A percentile compares a stretch with the other conserved stretches of the same genome.
Evolutionary conservation across 768 basidiomycete species (phyloP).

Genomic region (Leccinum uliginosum): DNA sequence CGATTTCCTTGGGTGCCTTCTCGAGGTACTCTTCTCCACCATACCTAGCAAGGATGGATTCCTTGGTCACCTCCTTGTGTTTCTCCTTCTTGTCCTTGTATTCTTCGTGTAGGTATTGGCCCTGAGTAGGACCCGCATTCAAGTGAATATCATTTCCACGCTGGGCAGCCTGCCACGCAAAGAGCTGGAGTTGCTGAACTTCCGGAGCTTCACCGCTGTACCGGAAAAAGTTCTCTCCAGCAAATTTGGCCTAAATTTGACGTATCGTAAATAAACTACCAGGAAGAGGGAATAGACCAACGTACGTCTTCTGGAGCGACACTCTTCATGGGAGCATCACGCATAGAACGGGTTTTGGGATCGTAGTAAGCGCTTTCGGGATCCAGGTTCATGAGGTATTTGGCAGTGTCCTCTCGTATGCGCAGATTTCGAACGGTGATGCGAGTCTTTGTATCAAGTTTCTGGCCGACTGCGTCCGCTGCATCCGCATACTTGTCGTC

Average conservation of each 20-base stretch:
- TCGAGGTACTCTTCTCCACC: conserved; percentile 93
- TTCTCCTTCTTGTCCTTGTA: conserved; percentile 92
- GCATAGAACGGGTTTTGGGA: conserved; percentile 99
- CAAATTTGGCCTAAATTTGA: conserved; percentile 67
- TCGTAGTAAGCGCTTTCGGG: conserved; percentile 97
- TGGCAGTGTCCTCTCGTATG: conserved; percentile 98
- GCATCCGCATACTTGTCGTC: conserved; percentile 99
- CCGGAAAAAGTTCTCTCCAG: conserved; percentile 95
- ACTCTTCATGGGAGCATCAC: conserved; percentile 84
- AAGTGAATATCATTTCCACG: conserved; percentile 94
- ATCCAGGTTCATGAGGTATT: conserved; percentile 96
- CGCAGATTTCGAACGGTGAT: conserved; percentile 97
- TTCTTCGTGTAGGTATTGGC: conserved; percentile 85
- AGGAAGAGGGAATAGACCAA: conserved; percentile 6
- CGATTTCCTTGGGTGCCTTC: conserved; percentile 82
- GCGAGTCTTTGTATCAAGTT: conserved; percentile 95
- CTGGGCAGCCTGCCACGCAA: conserved; percentile 94
- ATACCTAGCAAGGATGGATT: conserved; percentile 87
- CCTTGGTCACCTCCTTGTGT: conserved; percentile 82
- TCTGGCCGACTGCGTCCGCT: conserved; percentile 96
- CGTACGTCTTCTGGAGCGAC: conserved; percentile 84
- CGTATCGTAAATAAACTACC: conserved; percentile 2
- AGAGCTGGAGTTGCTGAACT: conserved; percentile 88
- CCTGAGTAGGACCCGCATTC: conserved; percentile 95
- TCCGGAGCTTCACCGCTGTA: conserved; percentile 90